Base-by-base conservation (phyloP, 2,329 filamentous ascomycete genomes). In the Aspergillus sergii region DNA sequence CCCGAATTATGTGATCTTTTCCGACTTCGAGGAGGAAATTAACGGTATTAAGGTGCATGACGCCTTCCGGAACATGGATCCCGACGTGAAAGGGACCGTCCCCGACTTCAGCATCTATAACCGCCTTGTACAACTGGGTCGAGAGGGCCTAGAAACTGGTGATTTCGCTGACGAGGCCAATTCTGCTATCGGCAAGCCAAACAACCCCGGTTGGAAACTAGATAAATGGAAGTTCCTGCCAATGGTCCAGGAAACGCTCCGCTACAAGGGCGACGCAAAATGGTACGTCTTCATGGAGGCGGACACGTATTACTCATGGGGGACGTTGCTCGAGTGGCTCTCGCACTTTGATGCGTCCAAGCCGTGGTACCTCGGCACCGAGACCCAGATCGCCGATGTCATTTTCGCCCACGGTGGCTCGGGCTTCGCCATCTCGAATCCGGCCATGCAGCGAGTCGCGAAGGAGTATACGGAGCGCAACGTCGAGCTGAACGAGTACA, bases 271-370 rank as follows among this genome's bases (percentile, higher is more conserved):
- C 2, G 74, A 84, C 30, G 81, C 82, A 51, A 84, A 83, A 60
- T 88, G 86, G 86, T 88, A 82, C 64, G 76, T 86, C 60, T 88
- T 88, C 71, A 81, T 86, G 54, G 86, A 88, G 67, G 82, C 84
- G 0, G 86, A 88, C 69, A 87, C 85, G 0, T 88, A 85, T 66
- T 72, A 87, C 46, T 76, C 85, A 11, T 85, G 85, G 78, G 75
- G 80, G 39, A 85, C 84, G 36, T 67, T 88, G 46, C 69, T 86
- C 19, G 74, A 79, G 28, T 88, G 84, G 84, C 78, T 88, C 26
- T 75, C 77, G 21, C 76, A 80, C 26, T 81, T 85, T 65, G 81
- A 88, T 69, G 66, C 81, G 3, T 72, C 71, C 2, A 72, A 83
- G 63, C 81, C 83, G 6, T 74, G 78, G 54, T 88, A 87, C 69